phyloP scores from a whole-genome alignment of 2,329 filamentous ascomycete genomes.

The Cytospora schulzeri region DNA sequence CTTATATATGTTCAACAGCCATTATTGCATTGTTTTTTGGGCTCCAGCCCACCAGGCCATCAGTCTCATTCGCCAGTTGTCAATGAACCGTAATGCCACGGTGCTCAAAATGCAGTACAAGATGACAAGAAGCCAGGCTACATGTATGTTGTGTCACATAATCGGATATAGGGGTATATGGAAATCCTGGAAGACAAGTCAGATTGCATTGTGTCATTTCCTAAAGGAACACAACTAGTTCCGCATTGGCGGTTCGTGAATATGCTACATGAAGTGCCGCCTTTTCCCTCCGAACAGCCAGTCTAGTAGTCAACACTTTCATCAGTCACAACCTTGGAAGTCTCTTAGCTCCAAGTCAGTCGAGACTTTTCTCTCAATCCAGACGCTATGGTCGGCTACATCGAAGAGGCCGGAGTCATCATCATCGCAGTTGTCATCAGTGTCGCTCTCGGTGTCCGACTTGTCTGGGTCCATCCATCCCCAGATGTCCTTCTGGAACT shows the following conservation, averaged over 20 bases:
- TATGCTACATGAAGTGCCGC: not conserved
- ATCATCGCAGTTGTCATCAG: not conserved
- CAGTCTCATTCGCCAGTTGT: too few species aligned
- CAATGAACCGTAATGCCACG: not conserved
- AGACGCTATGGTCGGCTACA: not conserved
- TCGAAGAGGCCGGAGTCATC: constrained; percentile 18
- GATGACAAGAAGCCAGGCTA: not conserved
- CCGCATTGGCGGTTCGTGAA: not conserved
- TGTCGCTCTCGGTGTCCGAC: not conserved
- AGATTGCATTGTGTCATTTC: not conserved
- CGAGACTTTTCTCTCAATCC: not conserved
- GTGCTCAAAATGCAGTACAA: not conserved
- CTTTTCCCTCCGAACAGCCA: too few species aligned
- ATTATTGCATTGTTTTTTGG: too few species aligned
- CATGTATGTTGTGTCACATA: not conserved
- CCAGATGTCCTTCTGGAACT: constrained; percentile 20
- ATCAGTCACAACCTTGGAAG: too few species aligned
- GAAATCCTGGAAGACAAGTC: too few species aligned
- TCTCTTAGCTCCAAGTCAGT: not conserved
- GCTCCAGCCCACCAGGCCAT: too few species aligned
- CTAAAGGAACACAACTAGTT: not conserved
- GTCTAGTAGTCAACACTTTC: not conserved
- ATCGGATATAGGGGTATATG: not conserved
- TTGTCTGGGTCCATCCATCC: constrained; percentile 14
- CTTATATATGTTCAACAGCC: too few species aligned